phyloP scores from a whole-genome alignment of 352 stramenopile species.

The Globisporangium sylvaticum region DNA sequence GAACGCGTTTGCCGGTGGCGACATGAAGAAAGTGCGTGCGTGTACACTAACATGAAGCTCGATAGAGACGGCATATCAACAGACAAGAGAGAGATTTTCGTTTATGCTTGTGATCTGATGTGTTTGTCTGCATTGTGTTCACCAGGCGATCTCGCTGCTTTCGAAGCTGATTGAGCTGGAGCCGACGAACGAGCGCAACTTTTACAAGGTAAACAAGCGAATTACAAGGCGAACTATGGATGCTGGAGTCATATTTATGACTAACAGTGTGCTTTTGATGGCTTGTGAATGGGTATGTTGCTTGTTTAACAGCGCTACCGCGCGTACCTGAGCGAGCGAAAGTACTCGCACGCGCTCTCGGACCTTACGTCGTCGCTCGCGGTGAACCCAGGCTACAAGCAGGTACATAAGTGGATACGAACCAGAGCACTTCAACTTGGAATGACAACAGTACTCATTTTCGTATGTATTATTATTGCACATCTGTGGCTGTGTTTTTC shows the following conservation, averaged over 20 bases:
- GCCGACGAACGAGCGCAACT: conserved; percentile 74
- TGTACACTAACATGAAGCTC: background rate
- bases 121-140: background rate
- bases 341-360: conserved; percentile 67
- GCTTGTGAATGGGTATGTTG: background rate
- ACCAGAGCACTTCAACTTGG: too few species aligned
- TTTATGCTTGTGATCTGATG: background rate
- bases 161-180: conserved; percentile 82
- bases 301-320: conserved; percentile 40
- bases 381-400: conserved; percentile 78
- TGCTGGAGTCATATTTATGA: background rate
- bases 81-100: background rate
- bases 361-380: conserved; percentile 67
- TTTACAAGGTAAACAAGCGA: conserved; percentile 51
- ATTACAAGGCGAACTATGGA: too few species aligned
- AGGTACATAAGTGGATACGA: conserved; percentile 17
- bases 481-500: background rate
- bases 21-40: conserved; percentile 60
- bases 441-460: too few species aligned
- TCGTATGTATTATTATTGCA: too few species aligned
- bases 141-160: conserved; percentile 65
- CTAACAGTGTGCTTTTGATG: background rate
- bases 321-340: conserved; percentile 76
- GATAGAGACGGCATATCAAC: background rate
- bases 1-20: conserved; percentile 72